These are phyloP conservation scores for Paraphaeosphaeria minitans DNA, from an alignment of 2,329 filamentous ascomycete genomes.

Conservation along the genomic window DNA sequence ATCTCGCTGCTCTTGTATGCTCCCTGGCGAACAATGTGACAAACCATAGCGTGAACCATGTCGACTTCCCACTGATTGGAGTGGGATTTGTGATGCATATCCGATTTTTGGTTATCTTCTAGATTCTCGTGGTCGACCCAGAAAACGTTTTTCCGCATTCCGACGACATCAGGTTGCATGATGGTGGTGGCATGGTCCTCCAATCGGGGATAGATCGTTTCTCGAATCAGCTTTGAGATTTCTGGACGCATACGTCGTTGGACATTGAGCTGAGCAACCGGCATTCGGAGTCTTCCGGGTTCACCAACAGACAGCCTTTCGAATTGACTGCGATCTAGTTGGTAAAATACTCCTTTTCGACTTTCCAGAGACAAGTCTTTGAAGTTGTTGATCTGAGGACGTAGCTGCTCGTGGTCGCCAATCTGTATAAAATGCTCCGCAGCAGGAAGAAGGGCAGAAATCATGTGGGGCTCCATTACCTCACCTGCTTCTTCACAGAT, in stretches of 20 bases:
- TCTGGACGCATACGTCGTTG: constrained; percentile 70
- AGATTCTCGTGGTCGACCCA: constrained; percentile 65
- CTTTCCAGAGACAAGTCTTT: constrained; percentile 59
- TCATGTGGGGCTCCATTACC: constrained; percentile 66
- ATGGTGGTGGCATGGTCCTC: constrained; percentile 53
- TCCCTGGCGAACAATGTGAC: constrained; percentile 69
- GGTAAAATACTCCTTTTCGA: constrained; percentile 54
- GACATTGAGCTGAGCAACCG: constrained; percentile 53
- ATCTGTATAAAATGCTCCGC: constrained; percentile 68
- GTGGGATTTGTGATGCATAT: constrained; percentile 46
- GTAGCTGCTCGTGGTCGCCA: constrained; percentile 67
- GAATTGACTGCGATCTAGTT: constrained; percentile 65
- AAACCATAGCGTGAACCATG: constrained; percentile 67
- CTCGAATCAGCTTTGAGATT: constrained; percentile 63
- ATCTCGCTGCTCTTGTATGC: constrained; percentile 65
- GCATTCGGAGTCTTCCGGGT: constrained; percentile 27
- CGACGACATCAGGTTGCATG: constrained; percentile 56
- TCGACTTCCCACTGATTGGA: constrained; percentile 66
- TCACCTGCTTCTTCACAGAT: constrained; percentile 73
- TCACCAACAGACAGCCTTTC: constrained; percentile 58
- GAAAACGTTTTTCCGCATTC: constrained; percentile 60
- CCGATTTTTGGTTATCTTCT: constrained; percentile 44
- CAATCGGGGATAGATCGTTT: constrained; percentile 62
- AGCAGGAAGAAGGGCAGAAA: constrained; percentile 64
- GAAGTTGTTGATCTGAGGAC: constrained; percentile 62